Base-by-base conservation (phyloP, 2,329 filamentous ascomycete genomes). In the Colletotrichum melonis region DNA sequence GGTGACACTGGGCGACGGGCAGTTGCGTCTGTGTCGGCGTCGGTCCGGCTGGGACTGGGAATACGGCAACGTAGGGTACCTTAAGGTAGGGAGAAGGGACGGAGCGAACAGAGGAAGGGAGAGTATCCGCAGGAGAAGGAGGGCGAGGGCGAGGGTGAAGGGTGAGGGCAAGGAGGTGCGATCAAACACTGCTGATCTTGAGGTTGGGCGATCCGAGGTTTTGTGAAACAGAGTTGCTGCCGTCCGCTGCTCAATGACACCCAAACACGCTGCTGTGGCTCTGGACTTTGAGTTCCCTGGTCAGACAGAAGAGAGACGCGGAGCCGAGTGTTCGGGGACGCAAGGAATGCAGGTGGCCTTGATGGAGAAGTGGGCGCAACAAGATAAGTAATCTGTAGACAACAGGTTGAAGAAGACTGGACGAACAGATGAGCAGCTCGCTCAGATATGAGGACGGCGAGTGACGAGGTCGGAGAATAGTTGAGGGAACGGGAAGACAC, bases 201-300 rank as follows among this genome's bases (percentile, higher is more conserved):
- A 38, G 28, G n/a, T 6, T 22, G 24, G 66, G 16, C 49, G 67
- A 62, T 56, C 46, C 54, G 67, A 73, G 49, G 46, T 24, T 57
- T 42, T 56, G 62, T 73, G 71, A 73, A 71, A 73, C 71, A 60
- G 67, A 49, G 42, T 38, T 49, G 67, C 49, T 62, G 62, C 56
- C 32, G 69, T 57, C 60, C 46, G 71, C 60, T 62, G 62, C 26
- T 73, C 42, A 71, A 52, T 62, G 71, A 66, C 71, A 73, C 70
- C 67, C 70, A 70, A 73, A 73, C 66, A 69, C 26, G 35, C n/a
- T 73, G 70, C 60, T 62, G 70, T 73, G 67, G 12, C 55, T 22
- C 59, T 8, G 19, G 14, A 28, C 24, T 19, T 57, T 52, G 63
- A 57, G 22, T 35, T 63, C 42, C 19, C 57, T 9, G 32, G 62